Evolutionary conservation across 1,284 basidiomycete species (phyloP), one percentile per base, ranked within the genome.

Genomic region (Pyrrhoderma lamaoense): DNA sequence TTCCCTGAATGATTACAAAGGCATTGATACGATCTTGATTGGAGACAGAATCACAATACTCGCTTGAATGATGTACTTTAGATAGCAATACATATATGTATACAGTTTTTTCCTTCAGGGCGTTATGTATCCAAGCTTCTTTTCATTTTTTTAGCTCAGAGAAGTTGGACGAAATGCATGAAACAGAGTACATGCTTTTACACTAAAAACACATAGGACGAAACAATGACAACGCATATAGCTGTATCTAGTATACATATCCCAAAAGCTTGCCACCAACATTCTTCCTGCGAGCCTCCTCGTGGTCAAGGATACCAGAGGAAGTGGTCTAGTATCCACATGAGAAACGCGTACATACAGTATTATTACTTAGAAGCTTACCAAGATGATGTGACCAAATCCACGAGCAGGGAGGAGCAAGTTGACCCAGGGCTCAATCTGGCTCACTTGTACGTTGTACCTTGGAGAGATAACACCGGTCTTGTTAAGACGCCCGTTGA

Each of bases 401-500:
- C 88, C 88, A 85, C 95, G 88, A 64, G 93, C 84, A 55, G 93
- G 93, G 59, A 96, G 80, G 59, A 96, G 73, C 75, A 90, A 78
- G 77, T 91, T 91, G 74, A 95, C 91, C 92, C 93, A 96, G 59
- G 75, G 80, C 74, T 95, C 92, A 62, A 97, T 97, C 68, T 94
- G 85, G 64, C 73, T 85, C 59, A 93, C 87, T 67, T 93, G 89
- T 59, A 99, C 84, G 75, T 98, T 98, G 83, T 93, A 99, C 53
- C 95, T 86, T 44, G 94, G 94, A 31, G 95, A 98, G 74, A 99
- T 97, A 66, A 99, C 96, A 67, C 95, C 96, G 18, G 84, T 86
- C 79, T 99, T 99, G 84, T 99, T 99, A 62, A 99, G 82, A 57
- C 93, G 90, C 55, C 96, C 96, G 69, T 97, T 98, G 58, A 99